Evolutionary conservation across 257 asterid genomes (phyloP), one percentile per base, ranked within the genome.

Genomic region (Ocimum tenuiflorum): DNA sequence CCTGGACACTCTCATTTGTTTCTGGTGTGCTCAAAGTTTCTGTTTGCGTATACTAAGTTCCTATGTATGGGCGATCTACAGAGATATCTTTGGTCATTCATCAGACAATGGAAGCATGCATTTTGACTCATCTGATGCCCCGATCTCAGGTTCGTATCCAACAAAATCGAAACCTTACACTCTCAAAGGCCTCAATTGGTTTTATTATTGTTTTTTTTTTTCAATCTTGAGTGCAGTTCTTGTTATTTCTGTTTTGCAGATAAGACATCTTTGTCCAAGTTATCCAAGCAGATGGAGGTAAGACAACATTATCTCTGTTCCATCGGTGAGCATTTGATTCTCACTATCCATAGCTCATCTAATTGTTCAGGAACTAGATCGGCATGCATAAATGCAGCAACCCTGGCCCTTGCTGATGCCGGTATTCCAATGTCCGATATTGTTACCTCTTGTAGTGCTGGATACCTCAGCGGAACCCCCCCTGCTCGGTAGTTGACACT

Each of bases 241-340:
- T 38, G 38, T 33, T 23, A 53, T 69, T 62, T 57, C 13, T 36
- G 7, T 56, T 68, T 81, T 74, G 65, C 92, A 94, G 99, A 90
- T 94, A 59, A n/a, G 97, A 94, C 69, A 94, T 94, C 33, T 94
- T 85, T 82, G 92, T 90, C 79, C 97, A 90, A 79, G 99, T 90
- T 80, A 96, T 94, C 64, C 97, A 94, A 79, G 99, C 99, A 57
- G 99, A 94, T 71, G 97, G 99, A 74, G 98, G 96, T 91, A 78
- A 68, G 80, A 46, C 57, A 56, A 50, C 63, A 41, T n/a, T n/a
- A n/a, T 54, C 36, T 27, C 55, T 9, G 24, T 60, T 53, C 13
- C 75, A 27, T 13, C n/a, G 18, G 8, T n/a, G 19, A 13, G 10
- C 36, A 27, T n/a, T 57, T 41, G 9, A 62, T 38, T 23, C 12